Base-by-base conservation (phyloP, 331 rosid species). In the Rosa hybrid region DNA sequence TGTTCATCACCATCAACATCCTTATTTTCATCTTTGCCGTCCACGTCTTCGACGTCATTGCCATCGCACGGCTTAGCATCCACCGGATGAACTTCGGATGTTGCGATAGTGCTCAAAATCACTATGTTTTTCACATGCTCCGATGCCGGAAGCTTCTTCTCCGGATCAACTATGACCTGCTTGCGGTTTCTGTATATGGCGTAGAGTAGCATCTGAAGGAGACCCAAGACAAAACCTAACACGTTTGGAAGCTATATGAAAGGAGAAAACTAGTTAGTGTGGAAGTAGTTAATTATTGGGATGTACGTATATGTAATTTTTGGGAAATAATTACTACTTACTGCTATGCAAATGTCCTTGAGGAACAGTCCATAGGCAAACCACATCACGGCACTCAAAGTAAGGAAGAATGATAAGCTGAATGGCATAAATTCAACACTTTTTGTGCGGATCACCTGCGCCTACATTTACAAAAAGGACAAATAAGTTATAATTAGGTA, bases 391-490 rank as follows among this genome's bases (percentile, higher is more conserved):
- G 97, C 96, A 73, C 99, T 95, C 81, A 95, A 57, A 34, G 99
- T 95, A 17, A 93, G 94, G 68, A 90, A 91, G 56, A 93, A 90
- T 9, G 99, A 92, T n/a, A 95, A 64, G 25, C 76, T 70, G 83
- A 93, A 91, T n/a, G 99, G 97, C 99, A 95, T 92, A 53, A 87
- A 95, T 48, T 95, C 97, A 0, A 95, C 92, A 62, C 99, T 95
- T 76, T 81, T 90, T 7, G 98, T 88, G 38, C 90, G 74, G 59
- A 95, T 87, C 4, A 95, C 98, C 60, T 84, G 94, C 53, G 92
- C 89, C 94, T 94, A 80, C 54, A 82, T 13, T 13, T 8, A 76
- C 20, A 72, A 7, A 39, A 68, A 12, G 8, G 9, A 42, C 21
- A 23, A 4, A 7, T 27, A 27, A 27, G 45, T 21, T 12, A 57